phyloP scores from a whole-genome alignment of 345 rosid genomes.

The Aquilaria sinensis region DNA sequence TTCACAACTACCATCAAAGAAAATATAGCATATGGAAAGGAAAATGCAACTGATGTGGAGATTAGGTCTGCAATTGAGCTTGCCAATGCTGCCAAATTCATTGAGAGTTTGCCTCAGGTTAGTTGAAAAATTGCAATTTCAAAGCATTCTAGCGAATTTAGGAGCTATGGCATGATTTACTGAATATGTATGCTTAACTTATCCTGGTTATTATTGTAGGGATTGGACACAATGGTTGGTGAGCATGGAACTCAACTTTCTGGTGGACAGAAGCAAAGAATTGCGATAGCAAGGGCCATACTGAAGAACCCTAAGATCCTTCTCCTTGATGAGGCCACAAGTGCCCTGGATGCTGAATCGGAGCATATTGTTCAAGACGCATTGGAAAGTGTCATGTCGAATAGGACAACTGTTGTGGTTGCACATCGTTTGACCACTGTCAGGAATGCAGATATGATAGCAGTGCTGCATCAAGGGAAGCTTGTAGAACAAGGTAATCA shows the following conservation, averaged over 20 bases:
- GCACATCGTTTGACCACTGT: slow-evolving; percentile 50
- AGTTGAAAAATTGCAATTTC: too few species aligned
- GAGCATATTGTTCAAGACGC: slow-evolving; percentile 52
- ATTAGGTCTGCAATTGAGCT: slow-evolving; percentile 21
- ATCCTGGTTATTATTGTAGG: slow-evolving; percentile 16
- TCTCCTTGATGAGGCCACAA: slow-evolving; percentile 3
- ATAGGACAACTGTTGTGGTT: slow-evolving; percentile 45
- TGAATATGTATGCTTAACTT: too few species aligned
- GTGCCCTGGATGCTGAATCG: slow-evolving; percentile 32
- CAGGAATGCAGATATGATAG: slow-evolving; percentile 43
- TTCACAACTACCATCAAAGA: slow-evolving; percentile 38
- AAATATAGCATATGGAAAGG: slow-evolving; percentile 35
- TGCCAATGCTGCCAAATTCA: slow-evolving; percentile 20
- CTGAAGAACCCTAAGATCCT: slow-evolving; percentile 33
- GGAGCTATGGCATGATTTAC: too few species aligned
- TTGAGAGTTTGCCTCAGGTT: slow-evolving; percentile 18
- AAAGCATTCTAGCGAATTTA: too few species aligned
- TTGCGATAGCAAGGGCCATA: slow-evolving; percentile 34
- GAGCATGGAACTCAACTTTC: slow-evolving; percentile 49
- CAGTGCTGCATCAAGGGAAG: slow-evolving; percentile 45
- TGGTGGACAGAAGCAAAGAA: slow-evolving; percentile 19
- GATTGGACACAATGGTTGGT: slow-evolving; percentile 40
- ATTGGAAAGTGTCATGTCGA: slow-evolving; percentile 29
- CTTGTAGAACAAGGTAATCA: slow-evolving; percentile 34
- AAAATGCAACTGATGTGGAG: slow-evolving; percentile 18